phyloP scores from a whole-genome alignment of 2,329 filamentous ascomycete species.

The Anthostomella pinea region DNA sequence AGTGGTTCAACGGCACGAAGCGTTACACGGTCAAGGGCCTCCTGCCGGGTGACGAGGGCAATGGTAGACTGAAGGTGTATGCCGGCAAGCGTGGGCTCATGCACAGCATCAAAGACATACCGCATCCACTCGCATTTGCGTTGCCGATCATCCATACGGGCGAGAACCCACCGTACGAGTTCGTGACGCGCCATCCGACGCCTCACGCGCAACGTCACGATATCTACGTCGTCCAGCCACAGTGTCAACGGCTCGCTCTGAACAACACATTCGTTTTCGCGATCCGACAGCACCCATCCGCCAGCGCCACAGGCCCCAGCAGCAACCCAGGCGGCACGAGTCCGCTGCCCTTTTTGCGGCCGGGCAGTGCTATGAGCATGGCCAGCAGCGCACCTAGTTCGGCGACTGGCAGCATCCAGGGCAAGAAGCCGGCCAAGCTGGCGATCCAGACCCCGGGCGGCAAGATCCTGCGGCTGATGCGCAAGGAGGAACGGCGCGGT shows the following conservation, averaged over 20 bases:
- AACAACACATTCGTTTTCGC: constrained; percentile 99
- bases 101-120: constrained; percentile 96
- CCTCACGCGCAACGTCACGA: constrained; percentile 97
- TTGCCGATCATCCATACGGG: constrained; percentile 89
- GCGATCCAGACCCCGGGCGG: constrained; percentile 92
- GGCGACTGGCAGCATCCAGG: constrained; percentile 48
- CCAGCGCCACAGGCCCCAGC: constrained; percentile 31
- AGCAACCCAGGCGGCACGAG: constrained; percentile 48
- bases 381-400: constrained; percentile 56
- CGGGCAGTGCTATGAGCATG: constrained; percentile 64
- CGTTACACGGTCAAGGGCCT: constrained; percentile 91
- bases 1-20: constrained; percentile 86
- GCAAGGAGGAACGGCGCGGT: constrained; percentile 66
- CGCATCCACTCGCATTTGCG: constrained; percentile 84
- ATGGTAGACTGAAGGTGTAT: constrained; percentile 85
- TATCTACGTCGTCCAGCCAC: constrained; percentile 93
- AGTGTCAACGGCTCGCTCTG: constrained; percentile 80
- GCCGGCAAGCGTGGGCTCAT: constrained; percentile 92
- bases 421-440: constrained; percentile 87
- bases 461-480: constrained; percentile 85
- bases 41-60: constrained; percentile 86
- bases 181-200: constrained; percentile 88
- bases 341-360: constrained; percentile 61
- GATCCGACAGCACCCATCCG: constrained; percentile 84
- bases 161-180: constrained; percentile 91